Evolutionary conservation across 208 protist species (phyloP).

Genomic region (Acanthamoeba lenticulata): DNA sequence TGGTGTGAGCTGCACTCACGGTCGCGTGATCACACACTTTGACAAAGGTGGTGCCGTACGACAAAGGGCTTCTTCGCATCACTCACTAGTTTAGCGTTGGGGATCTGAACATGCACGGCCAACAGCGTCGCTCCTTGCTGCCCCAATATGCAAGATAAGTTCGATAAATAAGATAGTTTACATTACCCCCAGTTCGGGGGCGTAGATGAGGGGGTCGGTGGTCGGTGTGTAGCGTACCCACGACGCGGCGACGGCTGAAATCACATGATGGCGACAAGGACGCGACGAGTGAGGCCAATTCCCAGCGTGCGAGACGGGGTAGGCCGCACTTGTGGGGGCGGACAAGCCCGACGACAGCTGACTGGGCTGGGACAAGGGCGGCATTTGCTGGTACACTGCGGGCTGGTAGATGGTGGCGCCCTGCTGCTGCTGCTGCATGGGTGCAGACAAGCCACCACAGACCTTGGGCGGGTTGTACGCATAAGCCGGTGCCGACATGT

Average conservation of each 20-base stretch:
- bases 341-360: not conserved
- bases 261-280: not conserved
- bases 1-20: not conserved
- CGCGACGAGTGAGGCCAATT: not conserved
- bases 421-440: not conserved
- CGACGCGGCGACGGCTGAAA: not conserved
- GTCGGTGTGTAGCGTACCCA: not conserved
- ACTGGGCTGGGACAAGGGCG: not conserved
- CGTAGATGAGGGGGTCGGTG: not conserved
- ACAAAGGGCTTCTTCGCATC: conserved; percentile 38
- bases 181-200: not conserved
- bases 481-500: not conserved
- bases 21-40: not conserved
- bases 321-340: not conserved
- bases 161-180: not conserved
- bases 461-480: not conserved
- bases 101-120: not conserved
- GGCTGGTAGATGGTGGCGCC: not conserved
- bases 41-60: not conserved
- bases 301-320: not conserved
- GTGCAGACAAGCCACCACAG: not conserved
- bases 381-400: not conserved
- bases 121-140: not conserved
- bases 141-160: not conserved
- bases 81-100: not conserved